Conservation (phyloP, 225 moss, liverwort and hornwort genomes). For the Marchantia polymorpha region DNA sequence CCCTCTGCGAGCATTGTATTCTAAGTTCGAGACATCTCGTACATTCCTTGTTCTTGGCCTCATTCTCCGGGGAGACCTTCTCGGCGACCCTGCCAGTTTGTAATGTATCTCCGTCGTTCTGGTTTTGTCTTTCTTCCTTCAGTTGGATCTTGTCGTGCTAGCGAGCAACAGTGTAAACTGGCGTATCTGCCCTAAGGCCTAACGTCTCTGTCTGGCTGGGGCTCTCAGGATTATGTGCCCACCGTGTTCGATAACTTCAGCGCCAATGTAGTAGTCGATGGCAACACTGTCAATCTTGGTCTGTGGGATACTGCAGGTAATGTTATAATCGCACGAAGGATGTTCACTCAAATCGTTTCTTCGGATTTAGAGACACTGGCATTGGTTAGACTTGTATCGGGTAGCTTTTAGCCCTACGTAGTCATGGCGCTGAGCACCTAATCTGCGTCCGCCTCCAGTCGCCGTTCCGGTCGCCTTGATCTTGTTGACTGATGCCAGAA, state of each 20-base stretch:
- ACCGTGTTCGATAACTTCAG: slow-evolving; percentile 99
- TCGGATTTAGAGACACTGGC: neutral
- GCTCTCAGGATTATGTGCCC: slow-evolving; percentile 82
- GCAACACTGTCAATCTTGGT: slow-evolving; percentile 98
- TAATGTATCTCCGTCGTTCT: neutral
- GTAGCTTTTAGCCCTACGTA: no score
- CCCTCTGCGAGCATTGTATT: neutral
- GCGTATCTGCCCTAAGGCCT: neutral
- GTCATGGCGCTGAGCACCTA: neutral
- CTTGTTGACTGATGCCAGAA: slow-evolving; percentile 2
- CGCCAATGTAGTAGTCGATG: slow-evolving; percentile 98
- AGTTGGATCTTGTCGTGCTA: neutral
- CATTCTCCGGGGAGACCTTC: neutral
- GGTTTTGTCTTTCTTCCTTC: neutral
- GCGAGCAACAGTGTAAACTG: neutral
- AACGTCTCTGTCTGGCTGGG: slow-evolving; percentile 3
- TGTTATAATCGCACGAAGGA: neutral
- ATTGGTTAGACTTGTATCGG: neutral
- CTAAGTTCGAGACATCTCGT: neutral
- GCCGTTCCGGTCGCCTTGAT: neutral
- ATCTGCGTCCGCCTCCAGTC: neutral
- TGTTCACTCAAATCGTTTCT: neutral
- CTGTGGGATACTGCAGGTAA: slow-evolving; percentile 99
- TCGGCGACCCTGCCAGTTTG: no score
- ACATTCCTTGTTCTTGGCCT: neutral